Percentiles rank a stretch among this genome's conserved stretches.
Evolutionary conservation across 225 moss, liverwort and hornwort species (phyloP).

Genomic region (Marchantia paleacea): DNA sequence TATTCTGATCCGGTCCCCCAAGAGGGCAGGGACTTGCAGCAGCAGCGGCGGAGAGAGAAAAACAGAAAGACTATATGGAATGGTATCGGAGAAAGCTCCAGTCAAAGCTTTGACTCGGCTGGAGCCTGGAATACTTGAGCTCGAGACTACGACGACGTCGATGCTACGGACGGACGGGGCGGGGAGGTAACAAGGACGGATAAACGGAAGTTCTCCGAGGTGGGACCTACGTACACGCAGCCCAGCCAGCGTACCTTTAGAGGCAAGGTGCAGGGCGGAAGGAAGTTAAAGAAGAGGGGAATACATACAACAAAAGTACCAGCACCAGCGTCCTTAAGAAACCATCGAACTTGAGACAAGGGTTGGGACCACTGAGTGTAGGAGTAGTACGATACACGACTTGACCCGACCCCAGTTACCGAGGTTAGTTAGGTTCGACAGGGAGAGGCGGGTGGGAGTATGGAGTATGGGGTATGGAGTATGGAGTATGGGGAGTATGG

Average conservation of each 20-base stretch:
- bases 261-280: constrained; percentile 3
- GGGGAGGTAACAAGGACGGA: neutral
- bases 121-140: neutral
- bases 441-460: no score
- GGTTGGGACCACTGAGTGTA: constrained; percentile 4
- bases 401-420: neutral
- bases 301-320: neutral
- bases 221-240: constrained; percentile 3
- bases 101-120: constrained; percentile 23
- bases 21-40: no score
- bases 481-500: no score
- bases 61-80: no score
- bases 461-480: no score
- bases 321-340: neutral
- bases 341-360: constrained; percentile 1
- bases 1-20: no score
- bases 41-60: no score
- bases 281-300: neutral
- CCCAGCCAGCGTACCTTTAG: neutral
- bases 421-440: neutral
- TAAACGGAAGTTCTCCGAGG: neutral
- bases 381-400: constrained; percentile 1
- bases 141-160: constrained; percentile 10
- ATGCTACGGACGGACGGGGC: neutral
- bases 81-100: neutral